Evolutionary conservation across 305 asterid species (phyloP), one percentile per base, ranked within the genome.

Genomic region (Galium porrigens): DNA sequence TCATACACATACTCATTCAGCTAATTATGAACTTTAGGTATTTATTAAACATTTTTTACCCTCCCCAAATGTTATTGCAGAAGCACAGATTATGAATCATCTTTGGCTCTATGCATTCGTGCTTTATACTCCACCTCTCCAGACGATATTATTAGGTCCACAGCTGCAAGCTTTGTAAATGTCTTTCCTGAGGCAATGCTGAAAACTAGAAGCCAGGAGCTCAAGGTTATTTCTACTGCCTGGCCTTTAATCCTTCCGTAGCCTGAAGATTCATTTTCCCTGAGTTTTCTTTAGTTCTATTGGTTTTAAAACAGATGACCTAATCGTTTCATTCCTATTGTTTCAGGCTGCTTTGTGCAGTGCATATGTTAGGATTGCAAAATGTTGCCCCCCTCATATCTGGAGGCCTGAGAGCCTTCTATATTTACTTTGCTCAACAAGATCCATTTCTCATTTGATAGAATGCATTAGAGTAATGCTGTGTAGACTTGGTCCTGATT

Each of bases 351-450:
- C 86, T 68, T 79, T 92, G 76, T 84, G 91, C 72, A 72, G 77
- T 82, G 89, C 91, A 55, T 89, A 89, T 76, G 75, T 80, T 68
- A 85, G 97, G 74, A 83, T 87, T 61, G 88, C 80, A 68, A 82
- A 81, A 73, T 65, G 72, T 55, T 92, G 97, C 73, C 87, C 95
- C 55, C 84, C 86, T 71, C 82, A 72, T 82, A 52, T 78, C 68
- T 89, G 97, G 99, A 87, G 73, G 82, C 99, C 95, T 10, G 97
- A 89, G 78, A 74, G 78, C 77, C 90, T 89, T 41, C 76, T 89
- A 67, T 63, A 51, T 72, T 64, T 86, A 77, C 94, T 92, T 79
- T 73, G 80, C 78, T 86, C 90, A 69, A 63, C 86, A 54, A 72
- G 64, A 67, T 79, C 89, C 55, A 33, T 27, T 73, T 69, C 63